Base-by-base conservation (phyloP, 2,329 filamentous ascomycete genomes). In the Xylaria sp. region DNA sequence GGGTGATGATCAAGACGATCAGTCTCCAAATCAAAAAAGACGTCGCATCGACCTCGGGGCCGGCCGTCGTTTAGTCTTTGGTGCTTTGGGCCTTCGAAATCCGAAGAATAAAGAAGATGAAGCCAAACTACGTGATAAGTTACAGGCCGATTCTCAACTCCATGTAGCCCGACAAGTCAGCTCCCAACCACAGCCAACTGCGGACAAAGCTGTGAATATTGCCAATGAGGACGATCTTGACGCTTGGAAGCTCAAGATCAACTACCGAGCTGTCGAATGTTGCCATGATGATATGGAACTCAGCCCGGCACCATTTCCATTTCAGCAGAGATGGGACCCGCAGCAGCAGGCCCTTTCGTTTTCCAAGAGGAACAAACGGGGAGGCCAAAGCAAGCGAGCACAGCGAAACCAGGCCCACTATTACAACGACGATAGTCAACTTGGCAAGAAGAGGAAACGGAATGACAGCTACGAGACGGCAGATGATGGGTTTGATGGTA, bases 311-410 rank as follows among this genome's bases (percentile, higher is more conserved):
- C 93, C 94, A 0, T 97, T 97, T 75, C 94, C 94, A 0, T 97
- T 97, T 78, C 84, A 92, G 18, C 94, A 97, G 78, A 87, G 92
- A 55, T 97, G 94, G 95, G 93, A 97, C 78, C 86, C 88, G 3
- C 90, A 93, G 68, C 92, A 94, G 74, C 85, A 87, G 77, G 71
- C 74, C 39, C 70, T 69, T 18, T 81, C 82, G 71, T 80, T 75
- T 59, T 77, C 77, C 2, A 82, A 82, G 72, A 80, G 79, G 50
- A 79, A 78, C 45, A 81, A 81, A 56, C 77, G 80, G 32, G 79
- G 80, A 28, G 79, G 78, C 43, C 87, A 83, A 70, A 80, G 82
- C 62, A 90, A 90, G 76, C 82, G 84, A 62, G 77, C 80, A 52
- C 79, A 81, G 57, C 79, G 80, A 13, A 78, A 81, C 63, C 78